Percentiles rank a stretch among this genome's conserved stretches.
Evolutionary conservation across 2,329 filamentous ascomycete species (phyloP).

Genomic region (Fusarium nelsonii): DNA sequence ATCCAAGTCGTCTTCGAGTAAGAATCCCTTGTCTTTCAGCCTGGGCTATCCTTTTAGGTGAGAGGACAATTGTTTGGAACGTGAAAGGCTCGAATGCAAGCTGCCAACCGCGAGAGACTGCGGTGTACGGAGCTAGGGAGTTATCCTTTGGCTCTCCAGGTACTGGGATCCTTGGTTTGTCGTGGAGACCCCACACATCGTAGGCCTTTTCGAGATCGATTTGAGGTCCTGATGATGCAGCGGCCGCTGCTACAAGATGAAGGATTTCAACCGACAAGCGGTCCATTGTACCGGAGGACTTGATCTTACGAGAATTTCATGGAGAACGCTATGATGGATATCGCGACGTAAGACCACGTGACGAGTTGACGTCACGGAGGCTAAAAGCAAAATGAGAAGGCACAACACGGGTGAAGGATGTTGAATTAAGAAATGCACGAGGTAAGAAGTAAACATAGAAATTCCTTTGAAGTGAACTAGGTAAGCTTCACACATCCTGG

Average conservation of each 20-base stretch:
- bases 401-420: too few relatives aligned
- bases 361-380: not conserved
- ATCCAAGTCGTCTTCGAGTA: slow-evolving; percentile 1
- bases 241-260: slow-evolving; percentile 4
- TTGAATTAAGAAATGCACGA: not conserved
- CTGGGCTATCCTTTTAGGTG: slow-evolving; percentile 3
- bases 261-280: slow-evolving; percentile 9
- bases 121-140: slow-evolving; percentile 5
- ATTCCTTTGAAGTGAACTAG: too few relatives aligned
- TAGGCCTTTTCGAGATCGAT: not conserved
- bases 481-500: too few relatives aligned
- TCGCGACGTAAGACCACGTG: slow-evolving; percentile 5
- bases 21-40: slow-evolving; percentile 12
- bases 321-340: not conserved
- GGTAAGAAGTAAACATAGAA: too few relatives aligned
- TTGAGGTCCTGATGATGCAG: not conserved
- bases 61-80: slow-evolving; percentile 8
- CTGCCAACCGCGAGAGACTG: slow-evolving; percentile 18
- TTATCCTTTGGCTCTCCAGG: not conserved
- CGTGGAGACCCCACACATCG: slow-evolving; percentile 10
- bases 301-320: not conserved
- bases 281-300: slow-evolving; percentile 1
- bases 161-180: slow-evolving; percentile 2
- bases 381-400: too few relatives aligned
- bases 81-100: slow-evolving; percentile 15